Conservation (phyloP, 768 basidiomycete species). For the Pulveroboletus sp. region DNA sequence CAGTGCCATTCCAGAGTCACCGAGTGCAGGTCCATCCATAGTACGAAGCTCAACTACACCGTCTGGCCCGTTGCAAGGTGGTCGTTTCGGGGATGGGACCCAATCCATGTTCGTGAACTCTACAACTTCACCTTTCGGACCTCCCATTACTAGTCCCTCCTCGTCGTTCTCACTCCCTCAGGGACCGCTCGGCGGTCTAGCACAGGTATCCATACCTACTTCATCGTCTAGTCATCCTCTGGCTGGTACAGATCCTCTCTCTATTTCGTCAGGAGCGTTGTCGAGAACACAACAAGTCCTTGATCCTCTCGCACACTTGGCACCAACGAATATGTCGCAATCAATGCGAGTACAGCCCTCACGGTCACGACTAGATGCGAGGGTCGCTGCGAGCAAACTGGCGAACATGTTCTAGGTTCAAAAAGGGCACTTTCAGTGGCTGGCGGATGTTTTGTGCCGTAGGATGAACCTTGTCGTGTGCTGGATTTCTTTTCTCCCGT, state of each 20-base stretch:
- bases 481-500: constrained; percentile 13
- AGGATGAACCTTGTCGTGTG: constrained; percentile 12
- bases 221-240: constrained; percentile 17
- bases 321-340: constrained; percentile 61
- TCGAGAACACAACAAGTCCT: constrained; percentile 31
- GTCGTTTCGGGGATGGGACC: constrained; percentile 67
- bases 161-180: constrained; percentile 30
- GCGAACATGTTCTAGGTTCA: constrained; percentile 76
- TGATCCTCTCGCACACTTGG: constrained; percentile 62
- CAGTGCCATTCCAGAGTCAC: constrained; percentile 41
- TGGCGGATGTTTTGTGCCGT: constrained; percentile 4
- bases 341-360: constrained; percentile 72
- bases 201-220: constrained; percentile 5
- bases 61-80: constrained; percentile 53
- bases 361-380: constrained; percentile 72
- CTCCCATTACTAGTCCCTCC: constrained; percentile 33
- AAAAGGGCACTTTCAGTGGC: background rate
- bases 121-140: constrained; percentile 33
- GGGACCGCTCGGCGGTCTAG: constrained; percentile 12
- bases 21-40: constrained; percentile 53
- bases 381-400: constrained; percentile 83
- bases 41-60: constrained; percentile 14
- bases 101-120: constrained; percentile 76
- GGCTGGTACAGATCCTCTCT: constrained; percentile 12
- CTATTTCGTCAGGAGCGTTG: constrained; percentile 1